Percentiles rank a stretch among this genome's conserved stretches.
Conservation (phyloP, 495 filamentous ascomycete species). For the Penicillium subrubescens region DNA sequence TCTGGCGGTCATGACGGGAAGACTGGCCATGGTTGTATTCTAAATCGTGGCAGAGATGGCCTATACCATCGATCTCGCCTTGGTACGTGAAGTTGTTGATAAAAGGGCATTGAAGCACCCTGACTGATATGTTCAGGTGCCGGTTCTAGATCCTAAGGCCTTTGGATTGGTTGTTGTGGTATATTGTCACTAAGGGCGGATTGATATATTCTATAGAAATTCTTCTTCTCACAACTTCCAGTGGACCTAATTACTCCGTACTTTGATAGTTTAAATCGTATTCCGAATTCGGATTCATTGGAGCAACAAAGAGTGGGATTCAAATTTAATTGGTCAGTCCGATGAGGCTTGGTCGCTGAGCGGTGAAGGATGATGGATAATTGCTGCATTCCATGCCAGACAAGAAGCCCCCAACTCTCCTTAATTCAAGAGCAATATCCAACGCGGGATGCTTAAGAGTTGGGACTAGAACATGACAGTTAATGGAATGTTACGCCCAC, state of each 20-base stretch:
- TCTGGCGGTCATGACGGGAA: constrained; percentile 20
- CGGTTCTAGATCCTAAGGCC: background rate
- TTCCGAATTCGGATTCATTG: too few relatives aligned
- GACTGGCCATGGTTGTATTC: constrained; percentile 20
- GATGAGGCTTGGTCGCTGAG: background rate
- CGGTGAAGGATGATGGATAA: background rate
- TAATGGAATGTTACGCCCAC: constrained; percentile 2
- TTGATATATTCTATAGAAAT: too few relatives aligned
- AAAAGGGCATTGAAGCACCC: background rate
- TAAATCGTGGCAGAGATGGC: background rate
- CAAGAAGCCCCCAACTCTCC: background rate
- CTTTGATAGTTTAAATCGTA: too few relatives aligned
- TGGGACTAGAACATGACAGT: background rate
- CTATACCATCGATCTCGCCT: background rate
- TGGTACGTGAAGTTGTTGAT: background rate
- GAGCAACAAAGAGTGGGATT: too few relatives aligned
- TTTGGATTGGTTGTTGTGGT: too few relatives aligned
- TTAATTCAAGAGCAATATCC: background rate
- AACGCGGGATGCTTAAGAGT: background rate
- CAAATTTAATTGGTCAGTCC: background rate
- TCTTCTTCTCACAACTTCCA: too few relatives aligned
- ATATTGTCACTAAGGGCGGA: too few relatives aligned
- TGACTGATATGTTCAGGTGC: background rate
- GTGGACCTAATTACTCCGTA: too few relatives aligned
- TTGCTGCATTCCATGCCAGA: background rate